phyloP scores from a whole-genome alignment of 768 basidiomycete genomes.

The Lactarius trivialis region DNA sequence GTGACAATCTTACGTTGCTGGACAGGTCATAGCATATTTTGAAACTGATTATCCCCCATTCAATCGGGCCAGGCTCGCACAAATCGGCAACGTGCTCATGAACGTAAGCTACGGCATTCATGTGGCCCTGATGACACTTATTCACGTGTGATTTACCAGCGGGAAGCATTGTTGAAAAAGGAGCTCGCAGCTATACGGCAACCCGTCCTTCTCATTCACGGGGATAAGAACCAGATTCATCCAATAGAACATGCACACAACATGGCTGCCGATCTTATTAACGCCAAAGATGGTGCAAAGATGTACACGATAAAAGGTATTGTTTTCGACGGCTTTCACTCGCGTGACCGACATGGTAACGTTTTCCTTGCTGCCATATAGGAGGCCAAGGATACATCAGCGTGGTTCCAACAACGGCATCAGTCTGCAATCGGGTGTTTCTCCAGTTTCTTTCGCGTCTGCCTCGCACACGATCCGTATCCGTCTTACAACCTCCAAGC shows the following conservation, averaged over 20 bases:
- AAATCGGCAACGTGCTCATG: constrained; percentile 19
- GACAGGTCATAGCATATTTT: constrained; percentile 23
- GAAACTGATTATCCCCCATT: constrained; percentile 22
- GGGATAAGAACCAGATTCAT: constrained; percentile 21
- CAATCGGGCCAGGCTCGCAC: constrained; percentile 16
- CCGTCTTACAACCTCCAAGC: constrained; percentile 7
- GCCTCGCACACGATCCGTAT: constrained; percentile 11
- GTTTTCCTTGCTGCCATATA: not conserved
- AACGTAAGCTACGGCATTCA: constrained; percentile 6
- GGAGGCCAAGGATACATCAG: constrained; percentile 23
- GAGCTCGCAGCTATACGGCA: constrained; percentile 17
- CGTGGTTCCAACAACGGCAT: constrained; percentile 22
- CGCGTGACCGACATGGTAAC: not conserved
- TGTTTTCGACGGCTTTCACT: not conserved
- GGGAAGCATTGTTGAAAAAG: constrained; percentile 11
- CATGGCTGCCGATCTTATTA: constrained; percentile 17
- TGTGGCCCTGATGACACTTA: not conserved
- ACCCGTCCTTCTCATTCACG: constrained; percentile 19
- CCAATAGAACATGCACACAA: constrained; percentile 17
- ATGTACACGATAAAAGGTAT: constrained; percentile 18
- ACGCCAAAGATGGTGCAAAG: constrained; percentile 12
- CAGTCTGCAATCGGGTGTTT: constrained; percentile 24
- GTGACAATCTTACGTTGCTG: not conserved
- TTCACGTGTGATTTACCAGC: not conserved
- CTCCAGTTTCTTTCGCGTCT: constrained; percentile 22